These are phyloP conservation scores for Sporothrix curviconia DNA, from an alignment of 2,329 filamentous ascomycete genomes.

Conservation along the genomic window DNA sequence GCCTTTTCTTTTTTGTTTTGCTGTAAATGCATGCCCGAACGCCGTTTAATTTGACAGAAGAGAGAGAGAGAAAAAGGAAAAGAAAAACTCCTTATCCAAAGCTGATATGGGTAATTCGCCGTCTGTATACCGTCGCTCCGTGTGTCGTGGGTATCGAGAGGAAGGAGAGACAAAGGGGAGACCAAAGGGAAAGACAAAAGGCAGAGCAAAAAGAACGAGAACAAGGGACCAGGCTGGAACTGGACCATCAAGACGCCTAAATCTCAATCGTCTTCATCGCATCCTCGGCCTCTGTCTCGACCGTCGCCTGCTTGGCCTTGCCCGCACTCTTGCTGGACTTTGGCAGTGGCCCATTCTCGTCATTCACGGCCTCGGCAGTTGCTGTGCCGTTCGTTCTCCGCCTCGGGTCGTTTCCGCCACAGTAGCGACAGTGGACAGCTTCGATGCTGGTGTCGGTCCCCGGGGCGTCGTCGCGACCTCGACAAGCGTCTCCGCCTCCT, in stretches of 20 bases:
- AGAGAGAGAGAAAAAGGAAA: too few relatives aligned
- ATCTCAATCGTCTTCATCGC: conserved; percentile 59
- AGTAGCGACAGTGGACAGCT: conserved; percentile 12
- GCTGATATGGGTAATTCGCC: conserved; percentile 11
- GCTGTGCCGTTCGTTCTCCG: not conserved
- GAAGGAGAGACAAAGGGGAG: conserved; percentile 3
- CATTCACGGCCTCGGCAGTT: not conserved
- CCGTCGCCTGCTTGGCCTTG: not conserved
- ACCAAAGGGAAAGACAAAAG: too few relatives aligned
- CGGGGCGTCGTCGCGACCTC: conserved; percentile 50
- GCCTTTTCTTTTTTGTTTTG: conserved; percentile 4
- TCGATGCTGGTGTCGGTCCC: not conserved
- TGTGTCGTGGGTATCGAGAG: not conserved
- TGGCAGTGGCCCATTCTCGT: conserved; percentile 2
- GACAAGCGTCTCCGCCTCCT: conserved; percentile 44
- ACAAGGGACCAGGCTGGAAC: not conserved
- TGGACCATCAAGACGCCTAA: conserved; percentile 25
- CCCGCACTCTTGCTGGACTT: not conserved
- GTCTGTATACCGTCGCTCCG: not conserved
- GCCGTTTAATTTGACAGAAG: too few relatives aligned
- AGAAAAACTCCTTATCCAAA: conserved; percentile 19
- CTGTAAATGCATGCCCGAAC: conserved; percentile 12
- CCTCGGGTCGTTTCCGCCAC: not conserved
- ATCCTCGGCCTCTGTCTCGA: conserved; percentile 32
- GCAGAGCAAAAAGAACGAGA: not conserved